These are phyloP conservation scores for Phialemoniopsis sp. DNA, from an alignment of 2,329 filamentous ascomycete species.

Conservation along the genomic window DNA sequence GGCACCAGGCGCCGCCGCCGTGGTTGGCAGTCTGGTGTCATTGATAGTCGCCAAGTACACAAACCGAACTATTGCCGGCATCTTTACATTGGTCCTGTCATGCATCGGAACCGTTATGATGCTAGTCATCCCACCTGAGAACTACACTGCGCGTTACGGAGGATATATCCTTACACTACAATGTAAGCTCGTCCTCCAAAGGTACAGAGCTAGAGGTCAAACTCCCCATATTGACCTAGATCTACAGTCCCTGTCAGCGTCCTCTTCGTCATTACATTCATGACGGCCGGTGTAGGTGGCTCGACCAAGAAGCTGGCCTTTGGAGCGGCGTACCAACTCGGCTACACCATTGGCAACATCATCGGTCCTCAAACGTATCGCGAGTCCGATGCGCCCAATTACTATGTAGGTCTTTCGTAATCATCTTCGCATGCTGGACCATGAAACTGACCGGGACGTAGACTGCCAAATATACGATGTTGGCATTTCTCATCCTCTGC, in stretches of 20 bases:
- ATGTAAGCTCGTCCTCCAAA: not conserved
- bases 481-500: too few species aligned
- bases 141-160: slow-evolving; percentile 1
- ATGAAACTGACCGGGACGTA: too few species aligned
- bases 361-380: too few species aligned
- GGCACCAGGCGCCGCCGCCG: slow-evolving; percentile 19
- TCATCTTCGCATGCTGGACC: too few species aligned
- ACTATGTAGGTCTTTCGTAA: too few species aligned
- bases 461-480: too few species aligned
- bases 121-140: not conserved
- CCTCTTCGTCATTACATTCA: slow-evolving; percentile 16
- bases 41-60: slow-evolving; percentile 2
- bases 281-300: slow-evolving; percentile 1
- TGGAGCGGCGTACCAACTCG: slow-evolving; percentile 1
- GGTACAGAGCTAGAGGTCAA: too few species aligned
- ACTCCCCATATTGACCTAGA: not conserved
- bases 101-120: not conserved
- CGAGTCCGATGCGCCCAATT: too few species aligned
- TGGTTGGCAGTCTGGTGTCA: slow-evolving; percentile 12
- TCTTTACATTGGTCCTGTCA: not conserved
- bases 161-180: slow-evolving; percentile 2
- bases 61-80: not conserved
- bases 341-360: not conserved
- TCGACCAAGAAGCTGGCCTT: slow-evolving; percentile 3
- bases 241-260: not conserved